A percentile compares a stretch with the other conserved stretches of the same genome.
Conservation (phyloP, 257 asterid genomes). For the Capsicum pubescens region DNA sequence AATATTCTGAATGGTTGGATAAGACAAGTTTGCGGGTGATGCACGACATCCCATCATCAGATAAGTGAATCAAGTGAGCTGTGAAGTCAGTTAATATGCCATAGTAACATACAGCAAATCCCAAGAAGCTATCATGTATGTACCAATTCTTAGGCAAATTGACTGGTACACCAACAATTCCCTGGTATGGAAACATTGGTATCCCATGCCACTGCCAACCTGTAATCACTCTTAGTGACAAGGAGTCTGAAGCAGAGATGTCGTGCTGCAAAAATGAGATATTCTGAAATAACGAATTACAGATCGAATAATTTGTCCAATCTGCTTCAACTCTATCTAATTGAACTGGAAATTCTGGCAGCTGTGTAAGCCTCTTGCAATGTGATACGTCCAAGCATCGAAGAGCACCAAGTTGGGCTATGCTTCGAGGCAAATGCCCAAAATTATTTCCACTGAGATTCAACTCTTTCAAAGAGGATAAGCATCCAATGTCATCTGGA, state of each 20-base stretch:
- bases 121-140: neutral
- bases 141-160: neutral
- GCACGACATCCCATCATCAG: neutral
- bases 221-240: neutral
- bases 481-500: too few relatives aligned
- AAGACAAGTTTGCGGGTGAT: neutral
- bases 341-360: neutral
- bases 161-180: neutral
- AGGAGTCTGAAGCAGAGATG: neutral
- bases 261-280: neutral
- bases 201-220: too few relatives aligned
- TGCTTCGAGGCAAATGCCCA: neutral
- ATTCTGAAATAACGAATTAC: neutral
- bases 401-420: neutral
- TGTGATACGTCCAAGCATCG: neutral
- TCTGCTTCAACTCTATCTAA: neutral
- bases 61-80: neutral
- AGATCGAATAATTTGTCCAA: neutral
- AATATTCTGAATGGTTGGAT: neutral
- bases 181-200: neutral
- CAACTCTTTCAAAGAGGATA: neutral
- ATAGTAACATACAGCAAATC: neutral
- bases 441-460: fast-evolving
- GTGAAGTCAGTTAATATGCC: too few relatives aligned
- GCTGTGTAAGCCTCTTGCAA: neutral